These are phyloP conservation scores for Oidiodendron maius DNA, from an alignment of 495 filamentous ascomycete genomes.

Conservation along the genomic window DNA sequence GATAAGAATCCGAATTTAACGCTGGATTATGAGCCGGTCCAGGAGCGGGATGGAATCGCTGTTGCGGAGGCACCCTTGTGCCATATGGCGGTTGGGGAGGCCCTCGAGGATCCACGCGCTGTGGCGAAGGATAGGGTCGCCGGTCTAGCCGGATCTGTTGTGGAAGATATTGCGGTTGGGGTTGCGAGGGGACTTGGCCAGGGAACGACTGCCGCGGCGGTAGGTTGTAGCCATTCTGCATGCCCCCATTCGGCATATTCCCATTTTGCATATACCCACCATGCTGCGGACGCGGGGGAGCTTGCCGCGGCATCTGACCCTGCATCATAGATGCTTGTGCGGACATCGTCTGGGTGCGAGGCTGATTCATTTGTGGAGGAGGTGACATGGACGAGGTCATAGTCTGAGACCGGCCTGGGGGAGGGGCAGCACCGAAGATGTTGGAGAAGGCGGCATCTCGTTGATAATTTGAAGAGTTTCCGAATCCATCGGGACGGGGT, in stretches of 20 bases:
- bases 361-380: slow-evolving; percentile 35
- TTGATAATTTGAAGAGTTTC: slow-evolving; percentile 64
- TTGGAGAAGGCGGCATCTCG: slow-evolving; percentile 93
- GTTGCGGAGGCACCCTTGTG: slow-evolving; percentile 45
- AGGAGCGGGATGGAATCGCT: slow-evolving; percentile 45
- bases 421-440: slow-evolving; percentile 88
- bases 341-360: slow-evolving; percentile 24
- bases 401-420: slow-evolving; percentile 80
- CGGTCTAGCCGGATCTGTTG: slow-evolving; percentile 49
- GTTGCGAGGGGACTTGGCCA: slow-evolving; percentile 42
- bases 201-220: slow-evolving; percentile 39
- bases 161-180: slow-evolving; percentile 57
- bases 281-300: slow-evolving; percentile 25
- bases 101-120: slow-evolving; percentile 61
- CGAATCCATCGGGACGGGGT: slow-evolving; percentile 54
- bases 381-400: slow-evolving; percentile 67
- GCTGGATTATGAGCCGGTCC: slow-evolving; percentile 55
- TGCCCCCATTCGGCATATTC: slow-evolving; percentile 30
- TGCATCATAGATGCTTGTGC: slow-evolving; percentile 12
- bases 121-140: slow-evolving; percentile 59
- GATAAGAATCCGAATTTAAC: slow-evolving; percentile 75
- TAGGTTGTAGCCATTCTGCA: slow-evolving; percentile 50
- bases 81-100: slow-evolving; percentile 50
- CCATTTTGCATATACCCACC: slow-evolving; percentile 30
- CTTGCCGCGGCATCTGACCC: slow-evolving; percentile 21